Percentiles rank a stretch among this genome's conserved stretches.
Conservation (phyloP, 352 stramenopile species). For the Phytophthora brassicae region DNA sequence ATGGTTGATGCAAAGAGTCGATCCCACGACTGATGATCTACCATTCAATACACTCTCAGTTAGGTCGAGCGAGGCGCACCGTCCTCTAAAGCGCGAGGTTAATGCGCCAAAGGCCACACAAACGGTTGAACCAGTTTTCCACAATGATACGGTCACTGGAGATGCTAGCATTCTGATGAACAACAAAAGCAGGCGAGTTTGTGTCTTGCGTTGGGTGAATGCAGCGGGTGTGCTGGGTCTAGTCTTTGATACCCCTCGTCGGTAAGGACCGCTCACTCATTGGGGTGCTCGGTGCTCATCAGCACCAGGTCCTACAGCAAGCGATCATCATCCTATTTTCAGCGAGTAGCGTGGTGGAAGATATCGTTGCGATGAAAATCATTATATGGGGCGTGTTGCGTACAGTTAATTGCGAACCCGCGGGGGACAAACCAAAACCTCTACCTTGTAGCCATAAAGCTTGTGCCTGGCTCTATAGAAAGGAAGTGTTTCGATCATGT, state of each 20-base stretch:
- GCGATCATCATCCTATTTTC: background rate
- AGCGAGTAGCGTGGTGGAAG: background rate
- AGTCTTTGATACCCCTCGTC: background rate
- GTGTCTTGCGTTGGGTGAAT: background rate
- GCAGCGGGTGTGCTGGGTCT: background rate
- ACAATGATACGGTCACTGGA: background rate
- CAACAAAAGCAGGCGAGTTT: too few species aligned
- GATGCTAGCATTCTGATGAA: background rate
- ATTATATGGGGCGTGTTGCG: background rate
- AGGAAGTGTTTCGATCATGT: background rate
- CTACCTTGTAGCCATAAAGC: background rate
- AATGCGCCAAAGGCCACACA: too few species aligned
- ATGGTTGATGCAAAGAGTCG: too few species aligned
- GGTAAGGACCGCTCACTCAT: background rate
- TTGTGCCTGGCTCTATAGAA: background rate
- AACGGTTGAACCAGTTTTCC: background rate
- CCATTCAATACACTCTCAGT: too few species aligned
- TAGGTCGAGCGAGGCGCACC: too few species aligned
- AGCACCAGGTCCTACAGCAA: background rate
- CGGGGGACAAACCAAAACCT: background rate
- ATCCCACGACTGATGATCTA: too few species aligned
- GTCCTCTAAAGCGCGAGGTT: too few species aligned
- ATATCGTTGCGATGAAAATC: too few species aligned
- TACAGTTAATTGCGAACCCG: background rate
- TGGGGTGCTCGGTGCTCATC: background rate